Base-by-base conservation (phyloP, 768 basidiomycete genomes). In the Kondoa malvinella region DNA sequence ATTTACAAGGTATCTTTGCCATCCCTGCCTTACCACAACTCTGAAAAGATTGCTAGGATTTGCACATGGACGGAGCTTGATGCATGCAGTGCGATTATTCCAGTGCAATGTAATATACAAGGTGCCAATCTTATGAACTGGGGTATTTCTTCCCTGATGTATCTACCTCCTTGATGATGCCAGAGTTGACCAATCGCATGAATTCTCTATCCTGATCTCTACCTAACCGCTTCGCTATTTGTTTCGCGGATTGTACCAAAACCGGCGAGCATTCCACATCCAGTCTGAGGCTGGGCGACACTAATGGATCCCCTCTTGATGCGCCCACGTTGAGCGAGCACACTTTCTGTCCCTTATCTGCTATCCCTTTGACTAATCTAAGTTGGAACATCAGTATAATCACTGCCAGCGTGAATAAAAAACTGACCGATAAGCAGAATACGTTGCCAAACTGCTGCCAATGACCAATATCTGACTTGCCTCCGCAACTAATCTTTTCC, bases 401-500 rank as follows among this genome's bases (percentile, higher is more conserved):
- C 12, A 8, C 21, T 25, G 4, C 30, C 4, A 8, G 8, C 25
- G 25, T 29, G 58, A 31, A 25, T 4, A 25, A 14, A 31, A 59
- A 59, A 59, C 58, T 4, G 4, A 59, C 58, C 74, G 64, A 70
- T 76, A 79, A 1, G 77, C 77, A 0, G 76, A 76, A 71, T 78
- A 79, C 26, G 78, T 79, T 0, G 78, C 78, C 12, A 79, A 69
- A 1, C 75, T 76, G 2, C 77, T 78, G 12, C 78, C 78, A n/a
- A 79, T 66, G 56, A 78, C 75, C 2, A 79, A 68, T n/a, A 79
- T 67, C 4, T 74, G 73, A 15, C 76, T 76, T 0, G 77, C 58
- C 3, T 71, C 65, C 1, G 62, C 40, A n/a, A 76, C 72, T 31
- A 70, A 34, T 16, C 62, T 32, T 26, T 66, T 30, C 26, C 58